Percentiles rank a stretch among this genome's conserved stretches.
phyloP scores from a whole-genome alignment of 495 filamentous ascomycete genomes.

The Oleoguttula mirabilis region DNA sequence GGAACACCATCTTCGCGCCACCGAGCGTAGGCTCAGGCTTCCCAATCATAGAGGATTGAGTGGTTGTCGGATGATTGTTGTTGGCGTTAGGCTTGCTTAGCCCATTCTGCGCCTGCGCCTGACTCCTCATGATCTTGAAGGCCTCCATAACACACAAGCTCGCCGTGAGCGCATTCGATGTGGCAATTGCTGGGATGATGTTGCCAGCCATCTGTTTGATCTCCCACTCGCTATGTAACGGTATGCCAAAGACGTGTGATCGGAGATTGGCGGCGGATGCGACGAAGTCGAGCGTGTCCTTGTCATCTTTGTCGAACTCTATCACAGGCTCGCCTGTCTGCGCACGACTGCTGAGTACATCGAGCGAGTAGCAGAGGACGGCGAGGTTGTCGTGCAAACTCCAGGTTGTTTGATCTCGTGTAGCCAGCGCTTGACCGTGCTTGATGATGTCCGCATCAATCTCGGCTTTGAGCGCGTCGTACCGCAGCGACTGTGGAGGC shows the following conservation, averaged over 20 bases:
- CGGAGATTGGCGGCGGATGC: constrained; percentile 79
- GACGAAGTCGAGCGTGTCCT: constrained; percentile 91
- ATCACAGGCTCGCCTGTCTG: constrained; percentile 53
- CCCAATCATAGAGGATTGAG: background rate
- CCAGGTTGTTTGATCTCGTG: constrained; percentile 69
- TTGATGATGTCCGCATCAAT: constrained; percentile 31
- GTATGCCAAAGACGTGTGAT: constrained; percentile 74
- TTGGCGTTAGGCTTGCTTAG: constrained; percentile 41
- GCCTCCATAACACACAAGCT: constrained; percentile 86
- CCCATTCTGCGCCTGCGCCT: constrained; percentile 30
- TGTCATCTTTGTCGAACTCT: constrained; percentile 93
- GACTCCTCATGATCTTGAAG: constrained; percentile 66
- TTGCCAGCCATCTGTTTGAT: constrained; percentile 99
- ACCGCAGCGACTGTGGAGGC: constrained; percentile 61
- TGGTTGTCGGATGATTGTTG: constrained; percentile 1
- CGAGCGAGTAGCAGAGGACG: constrained; percentile 75
- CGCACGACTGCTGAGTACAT: constrained; percentile 61
- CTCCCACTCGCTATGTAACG: constrained; percentile 81
- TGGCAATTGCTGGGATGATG: constrained; percentile 97
- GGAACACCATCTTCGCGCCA: constrained; percentile 51
- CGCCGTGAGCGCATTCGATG: constrained; percentile 93
- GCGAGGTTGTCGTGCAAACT: constrained; percentile 64
- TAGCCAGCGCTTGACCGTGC: constrained; percentile 42
- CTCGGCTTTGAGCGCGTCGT: constrained; percentile 29
- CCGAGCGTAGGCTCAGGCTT: constrained; percentile 7